Evolutionary conservation across 2,329 filamentous ascomycete species (phyloP).

Genomic region (Aspergillus intermedius): DNA sequence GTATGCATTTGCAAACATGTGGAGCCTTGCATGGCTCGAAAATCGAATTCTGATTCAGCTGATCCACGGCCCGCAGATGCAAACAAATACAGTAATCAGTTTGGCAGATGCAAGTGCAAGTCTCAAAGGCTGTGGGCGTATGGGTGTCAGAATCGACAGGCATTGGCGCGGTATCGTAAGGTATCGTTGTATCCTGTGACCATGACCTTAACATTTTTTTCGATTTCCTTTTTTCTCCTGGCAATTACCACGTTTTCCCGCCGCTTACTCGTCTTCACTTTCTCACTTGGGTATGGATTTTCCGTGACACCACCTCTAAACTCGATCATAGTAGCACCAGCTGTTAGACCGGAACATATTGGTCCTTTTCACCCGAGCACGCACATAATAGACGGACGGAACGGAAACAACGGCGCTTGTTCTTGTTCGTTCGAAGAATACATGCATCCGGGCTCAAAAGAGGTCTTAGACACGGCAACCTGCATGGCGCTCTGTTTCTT

Average conservation of each 20-base stretch:
- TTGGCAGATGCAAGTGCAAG: slow-evolving; percentile 8
- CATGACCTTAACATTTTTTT: too few relatives aligned
- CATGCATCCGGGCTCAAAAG: slow-evolving; percentile 14
- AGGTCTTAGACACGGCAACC: slow-evolving; percentile 29
- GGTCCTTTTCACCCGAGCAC: background rate
- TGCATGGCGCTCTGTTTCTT: slow-evolving; percentile 22
- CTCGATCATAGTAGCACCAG: too few relatives aligned
- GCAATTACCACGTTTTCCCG: too few relatives aligned
- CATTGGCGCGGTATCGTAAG: slow-evolving; percentile 1
- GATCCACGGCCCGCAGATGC: slow-evolving; percentile 11
- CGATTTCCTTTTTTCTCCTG: too few relatives aligned
- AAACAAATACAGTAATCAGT: slow-evolving; percentile 22
- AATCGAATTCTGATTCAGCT: slow-evolving; percentile 7
- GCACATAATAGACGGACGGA: slow-evolving; percentile 18
- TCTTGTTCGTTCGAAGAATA: slow-evolving; percentile 8
- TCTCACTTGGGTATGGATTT: too few relatives aligned
- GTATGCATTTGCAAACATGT: slow-evolving; percentile 19
- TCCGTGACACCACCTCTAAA: too few relatives aligned
- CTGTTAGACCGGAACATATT: too few relatives aligned
- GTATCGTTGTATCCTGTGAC: too few relatives aligned
- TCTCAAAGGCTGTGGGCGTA: background rate
- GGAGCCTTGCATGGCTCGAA: slow-evolving; percentile 18
- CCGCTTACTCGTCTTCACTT: too few relatives aligned
- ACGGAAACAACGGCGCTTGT: slow-evolving; percentile 9
- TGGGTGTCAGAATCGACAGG: background rate